Evolutionary conservation across 176 grass and related monocot genomes (phyloP), one percentile per base, ranked within the genome.

Genomic region (Metroxylon sagu): DNA sequence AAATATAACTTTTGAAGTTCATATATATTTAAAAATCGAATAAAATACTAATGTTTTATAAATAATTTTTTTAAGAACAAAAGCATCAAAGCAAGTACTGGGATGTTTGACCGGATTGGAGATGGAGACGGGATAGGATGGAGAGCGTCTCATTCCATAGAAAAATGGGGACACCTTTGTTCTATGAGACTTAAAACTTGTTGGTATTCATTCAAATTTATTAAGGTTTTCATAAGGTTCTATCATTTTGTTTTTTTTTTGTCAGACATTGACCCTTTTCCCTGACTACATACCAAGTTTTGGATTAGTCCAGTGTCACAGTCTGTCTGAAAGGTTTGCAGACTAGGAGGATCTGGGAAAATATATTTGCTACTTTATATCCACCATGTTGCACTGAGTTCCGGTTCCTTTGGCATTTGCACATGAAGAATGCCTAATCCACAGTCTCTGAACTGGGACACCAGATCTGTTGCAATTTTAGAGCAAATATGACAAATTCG

Each of bases 401-500:
- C 43, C 48, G 61, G 52, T 64, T 55, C 56, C 52, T 71, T 77
- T 68, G 65, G 57, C 57, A 59, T 30, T 66, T 70, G 57, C 53
- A 56, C 67, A 48, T 70, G 60, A 68, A 76, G 68, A 21, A 6
- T 73, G 57, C 67, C 55, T 70, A 66, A 74, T 65, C 27, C 54
- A 21, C 25, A 23, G 61, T 58, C 59, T 60, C 64, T 48, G 26
- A 77, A 74, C 64, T 74, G 59, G 59, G 54, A 61, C 56, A 29
- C 39, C 68, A 74, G 69, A 73, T 77, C 66, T 62, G 17, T 18
- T 78, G 68, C 62, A 43, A 67, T 60, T 48, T 68, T 80, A 57
- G 2, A 59, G 58, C 52, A 70, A 85, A 80, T 63, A 72, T 79
- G 50, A 75, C 53, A 78, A 62, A 70, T 52, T 72, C 64, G 73